Base-by-base conservation (phyloP, 1,284 basidiomycete species). In the Earliella scabrosa region DNA sequence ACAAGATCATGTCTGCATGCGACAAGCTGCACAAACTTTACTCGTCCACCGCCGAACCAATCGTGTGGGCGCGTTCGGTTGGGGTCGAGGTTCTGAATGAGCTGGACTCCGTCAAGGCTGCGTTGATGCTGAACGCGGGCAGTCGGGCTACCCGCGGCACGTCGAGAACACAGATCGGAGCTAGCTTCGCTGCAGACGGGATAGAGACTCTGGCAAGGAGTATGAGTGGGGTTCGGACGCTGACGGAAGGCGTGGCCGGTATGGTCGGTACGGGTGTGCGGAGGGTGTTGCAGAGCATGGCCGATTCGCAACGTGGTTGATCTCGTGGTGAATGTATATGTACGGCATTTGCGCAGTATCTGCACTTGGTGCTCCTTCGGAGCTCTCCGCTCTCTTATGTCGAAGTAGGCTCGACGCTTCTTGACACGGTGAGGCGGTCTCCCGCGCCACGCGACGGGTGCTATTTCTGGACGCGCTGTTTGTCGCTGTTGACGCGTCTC, bases 41-140 rank as follows among this genome's bases (percentile, higher is more conserved):
- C 69, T 76, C 85, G 0, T 81, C 82, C 3, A 83, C 87, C 34
- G 75, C 78, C 16, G 79, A 78, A 9, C 85, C 90, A 2, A 66
- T 96, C 26, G 93, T 97, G 26, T 94, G 91, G 91, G 87, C 87
- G 5, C 84, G 95, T 46, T 90, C 90, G 0, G 84, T 90, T 9
- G 95, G 95, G 0, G 71, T 97, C n/a, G 95, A 97, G 66, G 85
- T 97, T 9, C 67, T 97, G 43, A 97, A 98, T 67, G 95, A 98
- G 73, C 73, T 97, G 20, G 89, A 91, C 58, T 77, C 83, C 0
- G 66, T 97, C 59, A 97, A 97, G 74, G 82, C 83, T 6, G 85
- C 88, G 1, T 73, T 97, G 24, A 95, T 97, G 92, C 80, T 87
- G 66, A 78, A 81, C 20, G 95, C 92, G 4, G 95, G 95, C 21